A percentile compares a stretch with the other conserved stretches of the same genome.
Evolutionary conservation across 2,329 filamentous ascomycete genomes (phyloP).

Genomic region (Pestalotiopsis sp.): DNA sequence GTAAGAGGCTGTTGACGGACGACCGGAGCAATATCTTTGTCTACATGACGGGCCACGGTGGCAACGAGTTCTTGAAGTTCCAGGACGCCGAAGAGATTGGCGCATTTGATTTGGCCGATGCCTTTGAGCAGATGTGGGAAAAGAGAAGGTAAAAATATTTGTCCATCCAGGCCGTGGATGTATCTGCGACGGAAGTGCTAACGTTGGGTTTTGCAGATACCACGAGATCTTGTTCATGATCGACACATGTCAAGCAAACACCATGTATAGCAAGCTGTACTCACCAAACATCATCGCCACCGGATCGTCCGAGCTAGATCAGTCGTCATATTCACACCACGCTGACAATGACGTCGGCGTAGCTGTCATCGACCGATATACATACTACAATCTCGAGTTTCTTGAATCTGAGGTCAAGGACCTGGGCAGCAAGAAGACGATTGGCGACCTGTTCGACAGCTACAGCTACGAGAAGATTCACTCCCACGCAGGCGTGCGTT

Average conservation of each 20-base stretch:
- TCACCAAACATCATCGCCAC: conserved; percentile 98
- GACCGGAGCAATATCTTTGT: conserved; percentile 96
- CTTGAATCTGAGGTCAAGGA: conserved; percentile 88
- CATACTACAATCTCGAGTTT: conserved; percentile 98
- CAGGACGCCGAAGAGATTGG: conserved; percentile 98
- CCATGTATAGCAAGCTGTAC: conserved; percentile 98
- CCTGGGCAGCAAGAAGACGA: conserved; percentile 81
- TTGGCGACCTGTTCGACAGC: conserved; percentile 94
- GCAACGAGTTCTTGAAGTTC: conserved; percentile 97
- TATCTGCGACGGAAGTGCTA: not conserved
- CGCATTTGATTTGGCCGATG: conserved; percentile 92
- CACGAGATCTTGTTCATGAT: conserved; percentile 99
- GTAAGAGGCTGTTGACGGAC: conserved; percentile 91
- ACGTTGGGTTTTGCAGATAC: conserved; percentile 58
- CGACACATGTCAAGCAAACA: conserved; percentile 98
- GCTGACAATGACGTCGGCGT: conserved; percentile 98
- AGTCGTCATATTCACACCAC: conserved; percentile 96
- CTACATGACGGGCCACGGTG: conserved; percentile 98
- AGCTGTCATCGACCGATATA: conserved; percentile 97
- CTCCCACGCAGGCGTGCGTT: conserved; percentile 86
- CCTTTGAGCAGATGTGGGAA: conserved; percentile 99
- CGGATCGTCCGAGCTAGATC: conserved; percentile 92
- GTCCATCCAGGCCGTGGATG: not conserved
- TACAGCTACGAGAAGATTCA: conserved; percentile 96
- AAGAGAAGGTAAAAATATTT: conserved; percentile 78